A percentile compares a stretch with the other conserved stretches of the same genome.
phyloP scores from a whole-genome alignment of 2,329 filamentous ascomycete species.

The Stagonosporopsis chrysanthemi region DNA sequence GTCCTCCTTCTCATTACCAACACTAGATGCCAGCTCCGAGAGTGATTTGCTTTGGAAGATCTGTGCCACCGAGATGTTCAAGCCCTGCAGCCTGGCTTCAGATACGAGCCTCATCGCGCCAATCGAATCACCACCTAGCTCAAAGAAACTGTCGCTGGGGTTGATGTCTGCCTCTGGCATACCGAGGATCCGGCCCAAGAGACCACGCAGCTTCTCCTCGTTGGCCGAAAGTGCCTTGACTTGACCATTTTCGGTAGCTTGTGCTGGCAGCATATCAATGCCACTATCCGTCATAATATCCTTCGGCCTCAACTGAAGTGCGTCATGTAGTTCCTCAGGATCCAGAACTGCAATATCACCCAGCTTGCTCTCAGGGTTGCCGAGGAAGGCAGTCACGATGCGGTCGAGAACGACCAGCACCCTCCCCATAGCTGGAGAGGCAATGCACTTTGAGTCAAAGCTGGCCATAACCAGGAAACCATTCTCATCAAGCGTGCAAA shows the following conservation, averaged over 20 bases:
- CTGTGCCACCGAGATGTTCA: conserved; percentile 52
- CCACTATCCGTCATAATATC: conserved; percentile 35
- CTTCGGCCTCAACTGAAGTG: conserved; percentile 31
- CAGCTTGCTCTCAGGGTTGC: conserved; percentile 45
- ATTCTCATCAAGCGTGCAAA: conserved; percentile 65
- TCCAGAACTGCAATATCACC: conserved; percentile 40
- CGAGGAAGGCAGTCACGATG: conserved; percentile 60
- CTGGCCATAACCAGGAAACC: conserved; percentile 68
- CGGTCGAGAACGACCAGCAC: conserved; percentile 62
- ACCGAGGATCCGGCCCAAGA: conserved; percentile 40
- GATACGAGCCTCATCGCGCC: conserved; percentile 56
- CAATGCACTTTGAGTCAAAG: conserved; percentile 69
- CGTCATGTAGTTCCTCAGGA: conserved; percentile 40
- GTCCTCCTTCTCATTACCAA: conserved; percentile 48
- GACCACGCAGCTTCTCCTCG: conserved; percentile 33
- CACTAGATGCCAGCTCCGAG: conserved; percentile 61
- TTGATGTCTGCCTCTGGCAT: conserved; percentile 46
- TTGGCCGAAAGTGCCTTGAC: conserved; percentile 32
- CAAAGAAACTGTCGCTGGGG: conserved; percentile 53
- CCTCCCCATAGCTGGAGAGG: conserved; percentile 60
- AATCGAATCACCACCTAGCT: conserved; percentile 57
- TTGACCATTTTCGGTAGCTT: conserved; percentile 1
- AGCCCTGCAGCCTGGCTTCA: conserved; percentile 45
- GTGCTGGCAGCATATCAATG: conserved; percentile 23
- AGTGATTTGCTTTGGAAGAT: conserved; percentile 55